phyloP scores from a whole-genome alignment of 306 rosid genomes.

The Cotoneaster glaucophyllus region DNA sequence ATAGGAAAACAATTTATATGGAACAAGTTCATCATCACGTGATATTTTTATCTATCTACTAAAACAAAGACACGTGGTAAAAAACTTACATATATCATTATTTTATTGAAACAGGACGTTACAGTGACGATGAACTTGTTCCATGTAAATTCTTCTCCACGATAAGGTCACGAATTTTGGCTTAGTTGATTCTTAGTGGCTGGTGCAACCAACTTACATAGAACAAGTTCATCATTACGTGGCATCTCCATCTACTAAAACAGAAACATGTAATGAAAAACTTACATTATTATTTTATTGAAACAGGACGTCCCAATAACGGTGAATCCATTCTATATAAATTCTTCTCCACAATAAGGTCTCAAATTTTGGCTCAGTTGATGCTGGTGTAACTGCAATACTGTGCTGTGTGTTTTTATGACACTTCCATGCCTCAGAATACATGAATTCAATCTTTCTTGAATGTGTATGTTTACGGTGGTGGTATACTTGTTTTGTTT shows the following conservation, averaged over 20 bases:
- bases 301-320: fast-evolving
- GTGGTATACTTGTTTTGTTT: neutral
- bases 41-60: neutral
- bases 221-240: too few species aligned
- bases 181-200: neutral
- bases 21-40: too few species aligned
- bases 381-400: neutral
- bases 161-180: neutral
- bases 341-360: neutral
- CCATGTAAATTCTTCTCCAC: too few species aligned
- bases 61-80: too few species aligned
- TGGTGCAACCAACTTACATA: neutral
- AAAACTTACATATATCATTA: too few species aligned
- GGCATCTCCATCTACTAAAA: neutral
- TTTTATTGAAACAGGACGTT: fast-evolving
- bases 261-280: too few species aligned
- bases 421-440: neutral
- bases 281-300: too few species aligned
- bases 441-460: neutral
- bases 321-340: too few species aligned
- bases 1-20: too few species aligned
- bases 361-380: neutral
- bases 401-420: neutral
- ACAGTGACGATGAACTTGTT: too few species aligned
- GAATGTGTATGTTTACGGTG: neutral